Base-by-base conservation (phyloP, 2,329 filamentous ascomycete species). In the Parastagonospora nodorum region DNA sequence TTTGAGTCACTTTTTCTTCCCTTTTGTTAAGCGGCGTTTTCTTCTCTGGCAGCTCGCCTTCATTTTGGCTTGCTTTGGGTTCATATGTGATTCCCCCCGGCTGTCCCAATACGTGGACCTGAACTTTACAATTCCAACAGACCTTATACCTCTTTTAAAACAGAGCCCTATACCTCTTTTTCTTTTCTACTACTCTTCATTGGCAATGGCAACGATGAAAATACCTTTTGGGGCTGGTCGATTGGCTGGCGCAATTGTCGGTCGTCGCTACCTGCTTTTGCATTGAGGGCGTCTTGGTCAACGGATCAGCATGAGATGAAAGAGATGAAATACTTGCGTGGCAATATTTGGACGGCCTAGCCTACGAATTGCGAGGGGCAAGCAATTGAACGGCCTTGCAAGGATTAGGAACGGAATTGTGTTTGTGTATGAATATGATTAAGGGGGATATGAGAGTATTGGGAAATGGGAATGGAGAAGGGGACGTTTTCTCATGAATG, bases 31-130 rank as follows among this genome's bases (percentile, higher is more conserved):
- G 45, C 37, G 30, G 36, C 35, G 27, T 42, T 35, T 10, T 24
- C 16, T 31, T 16, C 30, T 15, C 29, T 24, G 24, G 41, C 36
- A 40, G 15, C 19, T 30, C 28, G 14, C 33, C 28, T 8, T 19
- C n/a, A n/a, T n/a, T 15, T 30, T 19, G 15, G n/a, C 28, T 30
- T 15, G 27, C 29, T 35, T 41, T 33, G 19, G 36, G 7, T 36
- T 33, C 14, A 38, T 24, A 46, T 56, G 47, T 55, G 56, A 61
- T 59, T 58, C 52, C 56, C 55, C 58, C 31, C 32, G 31, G 19
- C 19, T 3, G 19, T 24, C 5, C 19, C 19, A 24, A 24, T 24
- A 24, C 19, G 19, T 24, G 19, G 19, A 24, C 19, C 19, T 24
- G 19, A 24, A 24, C 19, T 24, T 24, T 24, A 24, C 19, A 24